These are phyloP conservation scores for Dioscorea dumetorum DNA, from an alignment of 106 monocot genomes.

Conservation along the genomic window DNA sequence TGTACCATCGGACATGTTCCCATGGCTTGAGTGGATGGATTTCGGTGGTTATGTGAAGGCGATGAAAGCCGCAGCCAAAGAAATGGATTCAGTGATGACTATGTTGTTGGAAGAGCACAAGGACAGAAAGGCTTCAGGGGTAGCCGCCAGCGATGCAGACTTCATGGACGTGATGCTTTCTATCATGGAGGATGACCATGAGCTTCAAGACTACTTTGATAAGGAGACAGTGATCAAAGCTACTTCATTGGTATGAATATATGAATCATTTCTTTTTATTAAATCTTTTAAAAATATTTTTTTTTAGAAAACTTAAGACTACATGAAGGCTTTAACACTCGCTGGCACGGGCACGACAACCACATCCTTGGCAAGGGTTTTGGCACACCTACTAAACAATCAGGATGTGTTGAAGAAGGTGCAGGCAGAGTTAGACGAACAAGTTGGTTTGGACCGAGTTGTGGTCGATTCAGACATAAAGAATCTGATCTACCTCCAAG, in stretches of 20 bases:
- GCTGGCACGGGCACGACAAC: too few relatives aligned
- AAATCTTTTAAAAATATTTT: neutral
- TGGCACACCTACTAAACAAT: too few relatives aligned
- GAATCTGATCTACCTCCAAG: too few relatives aligned
- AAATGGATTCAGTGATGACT: conserved; percentile 13
- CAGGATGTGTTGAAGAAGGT: too few relatives aligned
- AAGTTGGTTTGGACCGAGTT: too few relatives aligned
- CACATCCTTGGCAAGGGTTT: too few relatives aligned
- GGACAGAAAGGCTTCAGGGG: neutral
- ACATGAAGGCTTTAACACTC: too few relatives aligned
- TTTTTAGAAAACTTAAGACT: too few relatives aligned
- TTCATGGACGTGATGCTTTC: conserved; percentile 31
- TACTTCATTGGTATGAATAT: conserved; percentile 14
- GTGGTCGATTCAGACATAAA: too few relatives aligned
- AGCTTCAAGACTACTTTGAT: neutral
- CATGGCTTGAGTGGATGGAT: conserved; percentile 21
- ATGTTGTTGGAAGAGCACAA: conserved; percentile 27
- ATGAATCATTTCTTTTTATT: too few relatives aligned
- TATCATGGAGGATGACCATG: neutral
- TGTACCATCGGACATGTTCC: too few relatives aligned
- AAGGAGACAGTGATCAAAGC: conserved; percentile 23
- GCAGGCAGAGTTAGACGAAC: too few relatives aligned
- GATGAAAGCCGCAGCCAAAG: conserved; percentile 16
- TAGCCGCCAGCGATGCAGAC: neutral
- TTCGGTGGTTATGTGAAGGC: conserved; percentile 16